These are phyloP conservation scores for Acanthamoeba divionensis DNA, from an alignment of 208 protist genomes.

Conservation along the genomic window DNA sequence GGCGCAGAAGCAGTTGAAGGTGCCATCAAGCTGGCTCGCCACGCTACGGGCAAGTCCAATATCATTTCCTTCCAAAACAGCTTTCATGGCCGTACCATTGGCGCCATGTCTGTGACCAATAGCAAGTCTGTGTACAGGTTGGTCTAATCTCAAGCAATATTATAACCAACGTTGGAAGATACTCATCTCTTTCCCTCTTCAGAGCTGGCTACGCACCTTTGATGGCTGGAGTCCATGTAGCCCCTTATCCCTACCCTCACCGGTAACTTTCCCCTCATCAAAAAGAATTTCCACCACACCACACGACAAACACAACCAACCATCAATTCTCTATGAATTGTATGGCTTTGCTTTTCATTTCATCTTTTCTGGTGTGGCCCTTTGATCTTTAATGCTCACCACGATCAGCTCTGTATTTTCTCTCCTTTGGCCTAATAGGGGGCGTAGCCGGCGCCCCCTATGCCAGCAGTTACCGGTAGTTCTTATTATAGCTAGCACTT, in stretches of 20 bases:
- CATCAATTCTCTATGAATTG: neutral
- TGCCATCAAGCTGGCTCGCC: slow-evolving; percentile 14
- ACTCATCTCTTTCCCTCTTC: too few species aligned
- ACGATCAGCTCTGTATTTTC: too few species aligned
- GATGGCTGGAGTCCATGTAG: slow-evolving; percentile 64
- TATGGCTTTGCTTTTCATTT: too few species aligned
- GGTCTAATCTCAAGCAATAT: too few species aligned
- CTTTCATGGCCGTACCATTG: slow-evolving; percentile 15
- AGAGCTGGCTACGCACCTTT: slow-evolving; percentile 49
- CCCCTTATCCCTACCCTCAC: slow-evolving; percentile 60
- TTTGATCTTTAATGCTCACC: too few species aligned
- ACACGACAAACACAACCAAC: neutral
- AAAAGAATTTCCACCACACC: neutral
- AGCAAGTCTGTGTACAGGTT: slow-evolving; percentile 66
- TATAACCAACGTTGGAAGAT: too few species aligned
- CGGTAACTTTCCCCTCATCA: neutral
- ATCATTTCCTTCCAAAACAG: slow-evolving; percentile 38
- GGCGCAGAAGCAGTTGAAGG: slow-evolving; percentile 17
- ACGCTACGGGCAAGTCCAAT: slow-evolving; percentile 7
- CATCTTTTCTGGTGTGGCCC: too few species aligned
- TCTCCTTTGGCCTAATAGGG: too few species aligned
- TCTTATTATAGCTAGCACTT: too few species aligned
- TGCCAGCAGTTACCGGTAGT: too few species aligned
- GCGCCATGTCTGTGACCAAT: slow-evolving; percentile 68
- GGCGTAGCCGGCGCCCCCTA: too few species aligned